Evolutionary conservation across 2,329 filamentous ascomycete genomes (phyloP), one percentile per base, ranked within the genome.

Genomic region (Emydomyces testavorans): DNA sequence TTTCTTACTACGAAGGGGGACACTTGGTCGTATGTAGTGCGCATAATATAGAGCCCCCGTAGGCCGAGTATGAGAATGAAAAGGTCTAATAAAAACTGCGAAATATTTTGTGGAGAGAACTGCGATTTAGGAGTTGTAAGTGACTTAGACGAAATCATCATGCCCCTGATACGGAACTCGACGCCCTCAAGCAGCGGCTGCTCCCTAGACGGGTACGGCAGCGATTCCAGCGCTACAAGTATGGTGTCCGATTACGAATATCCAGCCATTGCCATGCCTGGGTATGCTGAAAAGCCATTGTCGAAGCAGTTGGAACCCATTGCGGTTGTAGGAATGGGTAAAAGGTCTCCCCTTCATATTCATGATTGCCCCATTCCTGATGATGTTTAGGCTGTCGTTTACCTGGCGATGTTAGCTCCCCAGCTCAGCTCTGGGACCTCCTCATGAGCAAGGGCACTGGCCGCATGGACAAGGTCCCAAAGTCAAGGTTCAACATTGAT

Each of bases 391-490:
- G 34, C 46, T 51, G 55, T 48, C 53, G 52, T 15, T 48, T 56
- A 6, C 54, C 56, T 3, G 57, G 57, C 3, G 49, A 41, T 31
- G 49, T 57, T 23, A 32, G 20, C 6, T 50, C 47, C 13, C 49
- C 54, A 1, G 49, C 51, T 7, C 36, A 49, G 18, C 42, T 58
- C 11, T 60, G 56, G 57, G 46, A 56, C 2, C 32, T 58, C 4
- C 26, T 58, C 26, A 32, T 31, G 7, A 31, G 41, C 2, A 43
- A 57, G 20, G 31, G 54, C 29, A 34, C 50, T 23, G 44, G 37
- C 8, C 49, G 49, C 11, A 42, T 50, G 23, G 20, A 37, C 1
- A 24, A 32, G 10, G 51, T 54, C 4, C 52, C 53, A 2, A 10
- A 45, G 6, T 45, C 46, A 0, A 51, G 56, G 1, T 57, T 54